A percentile compares a stretch with the other conserved stretches of the same genome.
Conservation (phyloP, 2,329 filamentous ascomycete species). For the Fusarium virguliforme region DNA sequence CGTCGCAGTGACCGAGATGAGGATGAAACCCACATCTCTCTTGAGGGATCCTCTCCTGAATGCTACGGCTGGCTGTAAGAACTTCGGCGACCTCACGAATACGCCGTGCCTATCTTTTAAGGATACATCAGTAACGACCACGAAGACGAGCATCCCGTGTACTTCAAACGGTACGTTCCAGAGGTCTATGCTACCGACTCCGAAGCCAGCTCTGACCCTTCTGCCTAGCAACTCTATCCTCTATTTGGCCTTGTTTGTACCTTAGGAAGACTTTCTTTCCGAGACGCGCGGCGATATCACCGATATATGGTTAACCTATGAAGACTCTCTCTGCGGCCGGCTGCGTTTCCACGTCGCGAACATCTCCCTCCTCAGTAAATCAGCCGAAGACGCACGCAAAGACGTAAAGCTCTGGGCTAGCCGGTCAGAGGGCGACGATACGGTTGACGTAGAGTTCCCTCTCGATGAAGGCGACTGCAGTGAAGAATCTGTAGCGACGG, state of each 20-base stretch:
- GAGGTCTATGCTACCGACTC: not conserved
- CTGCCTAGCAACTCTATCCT: constrained; percentile 24
- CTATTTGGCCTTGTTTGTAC: constrained; percentile 28
- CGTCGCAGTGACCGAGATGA: constrained; percentile 16
- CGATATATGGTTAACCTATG: constrained; percentile 14
- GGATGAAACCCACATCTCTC: constrained; percentile 10
- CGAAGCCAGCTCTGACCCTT: constrained; percentile 14
- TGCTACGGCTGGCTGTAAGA: constrained; percentile 19
- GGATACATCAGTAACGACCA: constrained; percentile 31
- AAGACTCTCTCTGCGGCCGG: constrained; percentile 10
- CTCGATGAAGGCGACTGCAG: constrained; percentile 17
- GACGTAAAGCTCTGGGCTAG: constrained; percentile 22
- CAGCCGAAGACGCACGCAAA: constrained; percentile 18
- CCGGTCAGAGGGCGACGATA: constrained; percentile 22
- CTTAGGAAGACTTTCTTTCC: constrained; percentile 24
- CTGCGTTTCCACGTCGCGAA: constrained; percentile 17
- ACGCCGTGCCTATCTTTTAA: constrained; percentile 24
- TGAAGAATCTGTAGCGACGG: not conserved
- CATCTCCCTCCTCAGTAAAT: constrained; percentile 31
- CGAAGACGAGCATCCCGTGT: constrained; percentile 30
- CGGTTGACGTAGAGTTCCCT: constrained; percentile 16
- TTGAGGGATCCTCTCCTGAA: constrained; percentile 18
- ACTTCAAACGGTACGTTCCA: constrained; percentile 25
- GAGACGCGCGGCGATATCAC: constrained; percentile 8
- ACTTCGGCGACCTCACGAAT: constrained; percentile 18